Percentiles rank a stretch among this genome's conserved stretches.
These are phyloP conservation scores for Syzygium aromaticum DNA, from an alignment of 345 rosid genomes.

Conservation along the genomic window DNA sequence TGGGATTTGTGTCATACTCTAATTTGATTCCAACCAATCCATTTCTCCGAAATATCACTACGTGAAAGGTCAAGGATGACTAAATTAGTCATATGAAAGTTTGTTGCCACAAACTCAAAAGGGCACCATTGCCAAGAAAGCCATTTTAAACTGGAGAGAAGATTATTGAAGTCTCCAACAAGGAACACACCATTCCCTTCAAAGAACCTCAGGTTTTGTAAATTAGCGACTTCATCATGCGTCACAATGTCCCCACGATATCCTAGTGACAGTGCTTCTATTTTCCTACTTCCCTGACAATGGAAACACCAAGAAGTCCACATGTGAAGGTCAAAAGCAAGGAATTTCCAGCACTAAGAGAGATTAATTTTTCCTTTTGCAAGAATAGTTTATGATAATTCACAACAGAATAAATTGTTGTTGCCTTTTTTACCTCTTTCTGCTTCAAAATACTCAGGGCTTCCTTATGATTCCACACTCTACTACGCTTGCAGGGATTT, in stretches of 20 bases:
- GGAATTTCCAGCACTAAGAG: background rate
- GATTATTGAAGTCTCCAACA: background rate
- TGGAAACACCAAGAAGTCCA: background rate
- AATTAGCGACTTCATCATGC: rapidly evolving
- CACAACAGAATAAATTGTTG: no score
- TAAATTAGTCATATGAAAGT: background rate
- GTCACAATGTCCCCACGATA: background rate
- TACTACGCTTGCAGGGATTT: no score
- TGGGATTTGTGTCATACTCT: background rate
- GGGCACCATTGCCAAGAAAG: background rate
- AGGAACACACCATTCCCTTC: background rate
- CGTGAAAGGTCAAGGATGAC: background rate
- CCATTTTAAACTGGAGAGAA: background rate
- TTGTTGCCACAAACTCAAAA: background rate
- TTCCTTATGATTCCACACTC: no score
- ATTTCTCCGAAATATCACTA: background rate
- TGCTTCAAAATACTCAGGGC: no score
- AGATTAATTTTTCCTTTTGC: no score
- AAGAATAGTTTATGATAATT: no score
- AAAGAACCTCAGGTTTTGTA: background rate
- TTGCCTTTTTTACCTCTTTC: no score
- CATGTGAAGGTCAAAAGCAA: background rate
- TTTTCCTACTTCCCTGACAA: background rate
- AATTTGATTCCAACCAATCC: background rate
- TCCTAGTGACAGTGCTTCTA: background rate